These are phyloP conservation scores for Albifimbria verrucaria DNA, from an alignment of 2,329 filamentous ascomycete species.

Conservation along the genomic window DNA sequence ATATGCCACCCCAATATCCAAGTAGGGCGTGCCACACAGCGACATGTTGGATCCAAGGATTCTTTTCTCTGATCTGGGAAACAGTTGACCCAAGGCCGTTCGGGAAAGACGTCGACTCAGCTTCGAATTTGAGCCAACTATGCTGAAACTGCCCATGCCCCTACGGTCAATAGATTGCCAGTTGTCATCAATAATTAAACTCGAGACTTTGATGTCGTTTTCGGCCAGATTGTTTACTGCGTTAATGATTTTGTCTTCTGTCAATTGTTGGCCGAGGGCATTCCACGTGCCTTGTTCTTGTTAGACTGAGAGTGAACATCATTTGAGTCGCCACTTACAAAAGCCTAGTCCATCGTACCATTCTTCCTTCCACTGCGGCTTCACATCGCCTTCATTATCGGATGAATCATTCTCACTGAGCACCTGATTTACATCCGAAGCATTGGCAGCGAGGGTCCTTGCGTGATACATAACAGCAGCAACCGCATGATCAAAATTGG, in stretches of 20 bases:
- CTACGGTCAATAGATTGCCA: conserved; percentile 74
- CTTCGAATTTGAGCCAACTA: conserved; percentile 82
- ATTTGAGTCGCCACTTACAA: conserved; percentile 49
- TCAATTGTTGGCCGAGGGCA: conserved; percentile 77
- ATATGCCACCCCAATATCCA: conserved; percentile 90
- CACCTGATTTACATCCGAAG: conserved; percentile 36
- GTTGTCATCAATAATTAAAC: conserved; percentile 93
- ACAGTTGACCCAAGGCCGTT: conserved; percentile 72
- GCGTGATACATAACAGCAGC: conserved; percentile 85
- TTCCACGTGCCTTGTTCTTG: conserved; percentile 77
- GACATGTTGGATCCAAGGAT: conserved; percentile 75
- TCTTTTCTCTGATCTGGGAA: conserved; percentile 61
- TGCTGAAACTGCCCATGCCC: conserved; percentile 52
- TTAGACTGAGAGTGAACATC: not conserved
- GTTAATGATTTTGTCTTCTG: conserved; percentile 72
- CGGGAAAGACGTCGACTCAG: conserved; percentile 75
- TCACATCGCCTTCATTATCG: conserved; percentile 44
- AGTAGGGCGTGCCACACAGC: conserved; percentile 92
- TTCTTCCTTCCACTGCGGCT: conserved; percentile 69
- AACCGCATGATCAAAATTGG: conserved; percentile 71
- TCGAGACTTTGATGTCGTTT: conserved; percentile 73
- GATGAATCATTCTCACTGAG: conserved; percentile 45
- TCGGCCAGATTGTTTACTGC: conserved; percentile 70
- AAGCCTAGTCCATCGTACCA: conserved; percentile 95
- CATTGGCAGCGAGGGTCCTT: conserved; percentile 47